phyloP scores from a whole-genome alignment of 805 yeast species.

The Pichia nanzhaoensis region DNA sequence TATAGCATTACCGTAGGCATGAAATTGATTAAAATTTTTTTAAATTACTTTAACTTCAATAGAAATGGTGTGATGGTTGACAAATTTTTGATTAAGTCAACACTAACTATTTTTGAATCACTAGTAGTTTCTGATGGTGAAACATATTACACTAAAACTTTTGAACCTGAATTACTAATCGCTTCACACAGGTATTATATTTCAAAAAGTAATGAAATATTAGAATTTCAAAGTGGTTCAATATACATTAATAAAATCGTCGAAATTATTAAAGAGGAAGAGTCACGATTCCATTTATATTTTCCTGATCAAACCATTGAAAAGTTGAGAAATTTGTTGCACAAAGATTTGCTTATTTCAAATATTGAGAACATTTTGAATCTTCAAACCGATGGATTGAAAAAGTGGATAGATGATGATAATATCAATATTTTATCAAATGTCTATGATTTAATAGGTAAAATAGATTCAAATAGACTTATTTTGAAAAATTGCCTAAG shows the following conservation, averaged over 20 bases:
- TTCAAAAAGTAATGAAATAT: constrained; percentile 37
- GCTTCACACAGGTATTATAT: constrained; percentile 52
- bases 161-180: constrained; percentile 59
- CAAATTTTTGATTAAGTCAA: constrained; percentile 50
- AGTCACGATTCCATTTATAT: constrained; percentile 45
- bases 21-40: constrained; percentile 40
- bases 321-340: constrained; percentile 49
- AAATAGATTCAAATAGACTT: constrained; percentile 48
- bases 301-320: constrained; percentile 49
- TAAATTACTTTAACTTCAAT: constrained; percentile 50
- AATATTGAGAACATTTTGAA: constrained; percentile 50
- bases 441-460: constrained; percentile 43
- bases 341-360: constrained; percentile 49
- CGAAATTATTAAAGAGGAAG: constrained; percentile 57
- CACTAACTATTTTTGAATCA: constrained; percentile 66
- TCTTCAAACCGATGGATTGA: constrained; percentile 49
- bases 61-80: constrained; percentile 51
- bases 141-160: constrained; percentile 52
- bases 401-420: constrained; percentile 46
- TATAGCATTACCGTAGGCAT: constrained; percentile 41
- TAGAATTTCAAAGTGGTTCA: constrained; percentile 42
- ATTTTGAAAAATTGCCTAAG: constrained; percentile 43
- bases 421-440: constrained; percentile 37
- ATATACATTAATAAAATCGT: constrained; percentile 46
- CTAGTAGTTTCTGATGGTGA: constrained; percentile 50